Evolutionary conservation across 345 rosid genomes (phyloP).

Genomic region (Euphorbia lathyris): DNA sequence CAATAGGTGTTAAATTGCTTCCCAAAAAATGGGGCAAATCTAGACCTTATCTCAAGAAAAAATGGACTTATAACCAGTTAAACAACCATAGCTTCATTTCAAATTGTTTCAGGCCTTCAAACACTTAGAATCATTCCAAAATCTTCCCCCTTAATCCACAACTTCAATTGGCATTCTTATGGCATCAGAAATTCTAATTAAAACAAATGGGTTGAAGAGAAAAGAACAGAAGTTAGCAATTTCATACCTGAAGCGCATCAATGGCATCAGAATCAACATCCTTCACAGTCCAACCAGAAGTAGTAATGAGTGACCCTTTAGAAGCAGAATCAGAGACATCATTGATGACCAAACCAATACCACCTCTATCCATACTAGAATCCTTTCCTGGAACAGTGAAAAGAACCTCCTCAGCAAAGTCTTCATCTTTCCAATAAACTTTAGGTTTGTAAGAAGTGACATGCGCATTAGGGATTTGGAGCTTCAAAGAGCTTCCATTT

Average conservation of each 20-base stretch:
- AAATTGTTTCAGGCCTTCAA: too few species aligned
- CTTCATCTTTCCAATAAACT: constrained; percentile 81
- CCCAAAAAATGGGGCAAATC: too few species aligned
- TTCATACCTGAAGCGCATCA: constrained; percentile 78
- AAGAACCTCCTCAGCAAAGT: constrained; percentile 64
- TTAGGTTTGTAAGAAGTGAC: constrained; percentile 79
- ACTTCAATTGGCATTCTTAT: background rate
- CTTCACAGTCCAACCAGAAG: constrained; percentile 65
- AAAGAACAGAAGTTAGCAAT: background rate
- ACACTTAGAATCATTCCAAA: too few species aligned
- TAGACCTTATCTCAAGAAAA: too few species aligned
- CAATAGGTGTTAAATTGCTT: background rate
- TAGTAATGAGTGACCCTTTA: constrained; percentile 43
- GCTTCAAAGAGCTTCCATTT: constrained; percentile 69
- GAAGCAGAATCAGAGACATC: constrained; percentile 46
- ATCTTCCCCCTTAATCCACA: too few species aligned
- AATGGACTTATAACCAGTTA: too few species aligned
- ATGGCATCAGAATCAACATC: constrained; percentile 82
- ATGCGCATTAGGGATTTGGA: constrained; percentile 68
- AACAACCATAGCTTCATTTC: too few species aligned
- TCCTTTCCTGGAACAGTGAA: constrained; percentile 49
- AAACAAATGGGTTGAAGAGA: background rate
- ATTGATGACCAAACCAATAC: constrained; percentile 68
- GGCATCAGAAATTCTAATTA: background rate
- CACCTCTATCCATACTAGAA: constrained; percentile 45